phyloP scores from a whole-genome alignment of 768 basidiomycete species.

The Amanita rimosa region DNA sequence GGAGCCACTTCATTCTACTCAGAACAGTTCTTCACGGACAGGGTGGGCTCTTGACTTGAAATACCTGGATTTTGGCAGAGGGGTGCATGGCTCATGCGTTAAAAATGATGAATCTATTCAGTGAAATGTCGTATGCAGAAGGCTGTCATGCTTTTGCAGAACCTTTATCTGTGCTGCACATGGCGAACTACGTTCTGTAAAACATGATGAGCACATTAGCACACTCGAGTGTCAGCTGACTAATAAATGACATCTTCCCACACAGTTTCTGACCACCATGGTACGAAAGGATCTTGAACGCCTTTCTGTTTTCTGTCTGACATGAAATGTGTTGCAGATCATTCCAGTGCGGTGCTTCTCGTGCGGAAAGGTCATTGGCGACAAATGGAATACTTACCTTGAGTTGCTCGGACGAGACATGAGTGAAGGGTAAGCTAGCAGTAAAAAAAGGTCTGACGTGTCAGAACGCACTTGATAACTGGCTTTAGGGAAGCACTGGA shows the following conservation, averaged over 20 bases:
- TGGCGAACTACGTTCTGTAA: no score
- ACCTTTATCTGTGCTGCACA: no score
- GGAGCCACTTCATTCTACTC: slow-evolving; percentile 5
- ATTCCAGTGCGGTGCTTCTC: slow-evolving; percentile 95
- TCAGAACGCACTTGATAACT: not conserved
- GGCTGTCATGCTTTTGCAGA: no score
- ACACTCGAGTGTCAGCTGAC: no score
- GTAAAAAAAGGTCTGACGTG: no score
- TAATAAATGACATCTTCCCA: not conserved
- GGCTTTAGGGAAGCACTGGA: slow-evolving; percentile 16
- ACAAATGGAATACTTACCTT: slow-evolving; percentile 89
- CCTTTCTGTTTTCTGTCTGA: not conserved
- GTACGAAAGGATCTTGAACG: not conserved
- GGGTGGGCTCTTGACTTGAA: no score
- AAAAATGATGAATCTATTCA: not conserved
- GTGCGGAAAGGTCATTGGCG: slow-evolving; percentile 94
- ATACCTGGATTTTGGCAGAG: no score
- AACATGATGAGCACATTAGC: no score
- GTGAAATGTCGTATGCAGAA: not conserved
- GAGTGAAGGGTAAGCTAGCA: not conserved
- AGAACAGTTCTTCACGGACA: no score
- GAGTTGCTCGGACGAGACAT: slow-evolving; percentile 45
- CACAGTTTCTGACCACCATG: not conserved
- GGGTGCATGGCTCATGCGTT: no score
- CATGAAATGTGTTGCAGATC: slow-evolving; percentile 40